phyloP scores from a whole-genome alignment of 225 moss, liverwort and hornwort species.

The Sphagnum contortum region DNA sequence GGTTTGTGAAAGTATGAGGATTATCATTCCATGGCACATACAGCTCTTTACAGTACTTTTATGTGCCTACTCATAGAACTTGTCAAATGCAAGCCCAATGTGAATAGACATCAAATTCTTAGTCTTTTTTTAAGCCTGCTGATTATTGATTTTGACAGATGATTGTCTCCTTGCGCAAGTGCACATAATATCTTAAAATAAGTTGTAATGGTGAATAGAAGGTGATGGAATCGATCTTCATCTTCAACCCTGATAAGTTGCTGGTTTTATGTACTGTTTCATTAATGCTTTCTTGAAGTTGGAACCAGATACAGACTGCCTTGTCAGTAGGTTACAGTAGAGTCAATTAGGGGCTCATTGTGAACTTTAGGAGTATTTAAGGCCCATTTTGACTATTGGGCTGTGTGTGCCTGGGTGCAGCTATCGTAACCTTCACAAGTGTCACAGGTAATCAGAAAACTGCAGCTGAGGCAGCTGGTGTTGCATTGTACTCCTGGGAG shows the following conservation, averaged over 20 bases:
- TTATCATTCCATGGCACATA: too few species aligned
- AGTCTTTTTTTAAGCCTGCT: not conserved
- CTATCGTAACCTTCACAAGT: conserved; percentile 58
- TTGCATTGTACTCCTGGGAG: conserved; percentile 48
- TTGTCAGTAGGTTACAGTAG: not conserved
- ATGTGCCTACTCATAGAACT: too few species aligned
- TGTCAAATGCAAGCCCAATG: too few species aligned
- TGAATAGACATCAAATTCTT: not conserved
- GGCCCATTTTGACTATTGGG: not conserved
- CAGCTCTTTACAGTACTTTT: too few species aligned
- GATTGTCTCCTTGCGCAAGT: conserved; percentile 43
- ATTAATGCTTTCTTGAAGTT: too few species aligned
- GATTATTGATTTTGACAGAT: conserved; percentile 27
- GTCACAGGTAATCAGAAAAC: conserved; percentile 40
- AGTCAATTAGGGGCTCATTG: not conserved
- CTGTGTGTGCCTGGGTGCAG: conserved; percentile 28
- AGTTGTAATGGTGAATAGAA: not conserved
- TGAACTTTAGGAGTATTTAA: not conserved
- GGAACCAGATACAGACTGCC: not conserved
- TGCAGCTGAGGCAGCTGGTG: conserved; percentile 32
- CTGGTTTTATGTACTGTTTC: conserved; percentile 3
- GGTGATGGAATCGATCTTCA: too few species aligned
- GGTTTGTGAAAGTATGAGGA: too few species aligned
- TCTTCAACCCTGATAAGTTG: not conserved
- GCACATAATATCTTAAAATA: conserved; percentile 53